Base-by-base conservation (phyloP, 192 early-diverging fungal species). In the Obelidium mucronatum region DNA sequence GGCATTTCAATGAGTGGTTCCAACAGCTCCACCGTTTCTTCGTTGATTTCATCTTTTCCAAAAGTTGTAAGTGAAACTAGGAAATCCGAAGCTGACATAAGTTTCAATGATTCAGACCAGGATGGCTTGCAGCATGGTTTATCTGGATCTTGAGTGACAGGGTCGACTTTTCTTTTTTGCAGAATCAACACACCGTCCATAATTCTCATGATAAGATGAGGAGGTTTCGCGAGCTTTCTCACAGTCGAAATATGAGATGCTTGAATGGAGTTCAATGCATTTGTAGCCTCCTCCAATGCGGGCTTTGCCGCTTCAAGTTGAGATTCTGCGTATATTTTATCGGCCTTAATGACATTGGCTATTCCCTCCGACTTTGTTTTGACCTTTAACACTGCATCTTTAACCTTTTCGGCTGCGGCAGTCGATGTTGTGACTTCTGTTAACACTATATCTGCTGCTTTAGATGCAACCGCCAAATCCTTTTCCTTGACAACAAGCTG, bases 171-270 rank as follows among this genome's bases (percentile, higher is more conserved):
- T 31, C 82, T 83, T 53, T 90, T 90, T 74, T 84, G 82, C 17
- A 90, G 82, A 2, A 90, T 54, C 40, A 89, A 61, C 71, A 90
- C 89, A 74, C 86, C 87, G 62, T 90, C 89, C 89, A 90, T 90
- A 71, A 90, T 90, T 67, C 89, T 77, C 89, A 90, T 90, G 66
- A 90, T 88, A 31, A 90, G 73, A 72, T 90, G 89, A 22, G 89
- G 89, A 24, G 89, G 89, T 61, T 90, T 90, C 0, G 89, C 89
- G 13, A 90, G 83, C 72, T 90, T 90, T 67, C 88, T 81, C 4
- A 90, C 88, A 0, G 89, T 90, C 35, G 89, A 80, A 58, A 90
- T 90, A 63, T 90, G 89, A 5, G 89, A 78, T 15, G 89, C 85
- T 76, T 90, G 89, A 64, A 90, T 90, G 61, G 89, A 90, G 79